Evolutionary conservation across 768 basidiomycete genomes (phyloP), one percentile per base, ranked within the genome.

Genomic region (Naganishia vaughanmartiniae): DNA sequence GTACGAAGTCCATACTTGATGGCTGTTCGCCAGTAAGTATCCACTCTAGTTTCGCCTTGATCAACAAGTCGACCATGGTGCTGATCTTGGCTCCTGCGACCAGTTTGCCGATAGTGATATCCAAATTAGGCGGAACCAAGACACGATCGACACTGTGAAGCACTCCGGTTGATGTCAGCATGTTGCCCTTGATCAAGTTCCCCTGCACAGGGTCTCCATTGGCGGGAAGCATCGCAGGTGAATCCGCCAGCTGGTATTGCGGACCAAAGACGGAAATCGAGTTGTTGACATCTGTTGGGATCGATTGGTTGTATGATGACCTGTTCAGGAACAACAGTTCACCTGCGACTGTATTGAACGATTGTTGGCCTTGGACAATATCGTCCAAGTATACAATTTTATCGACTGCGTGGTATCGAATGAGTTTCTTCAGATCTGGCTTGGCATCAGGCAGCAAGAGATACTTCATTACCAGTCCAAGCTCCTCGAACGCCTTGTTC

Each of bases 31-130:
- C 95, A 73, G 97, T 89, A 67, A 97, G 82, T 45, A 96, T 82
- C 93, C 94, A 97, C 45, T 89, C 90, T 70, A 96, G 86, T 12
- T 92, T 92, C 1, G 91, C 92, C 75, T 89, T 90, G 68, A 85
- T 83, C 70, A 96, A 85, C 76, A 99, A 80, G 36, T 88, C 90
- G 26, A 86, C 84, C 93, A 99, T 97, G 3, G 90, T 96, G 53
- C 89, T 91, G 79, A 91, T 90, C 26, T 56, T 66, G 26, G 91
- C 91, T 4, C 94, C 95, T 75, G 87, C 88, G 74, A 93, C 85
- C 36, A 99, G 85, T 80, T 97, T 98, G n/a, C 88, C 91, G 36
- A 94, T 83, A 5, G 89, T 93, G 72, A 99, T 83, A 54, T 92
- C 84, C 54, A 98, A 88, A 12, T 90, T 88, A 24, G 93, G 87